Base-by-base conservation (phyloP, 1,139 yeast species). In the Magnusiomyces suaveolens region DNA sequence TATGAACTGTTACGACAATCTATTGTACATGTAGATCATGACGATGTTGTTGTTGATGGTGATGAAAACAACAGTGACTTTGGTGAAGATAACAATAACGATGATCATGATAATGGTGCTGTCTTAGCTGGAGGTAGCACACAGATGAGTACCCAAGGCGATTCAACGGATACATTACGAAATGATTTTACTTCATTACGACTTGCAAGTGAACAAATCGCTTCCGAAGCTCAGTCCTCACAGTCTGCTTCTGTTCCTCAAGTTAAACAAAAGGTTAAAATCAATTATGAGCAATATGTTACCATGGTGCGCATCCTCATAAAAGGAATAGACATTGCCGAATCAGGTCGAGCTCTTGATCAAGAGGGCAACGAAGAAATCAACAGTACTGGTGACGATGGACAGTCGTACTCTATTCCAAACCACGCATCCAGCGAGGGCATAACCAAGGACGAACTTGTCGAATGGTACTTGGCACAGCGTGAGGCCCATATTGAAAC, bases 11-110 rank as follows among this genome's bases (percentile, higher is more conserved):
- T 92, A 63, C 82, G 95, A 65, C 96, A 88, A 70, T 87, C 96
- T 48, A 90, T 92, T 59, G 88, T 92, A 61, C 82, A 95, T 61
- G 97, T 92, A 49, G 97, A 92, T 66, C 86, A 86, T 71, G 98
- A 92, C 62, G 98, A 92, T 68, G 79, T 94, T 46, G 95, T 87
- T 57, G 76, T 92, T 53, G 95, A 83, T 14, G 77, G 72, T 20
- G 64, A 57, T 14, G 63, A 59, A 2, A 62, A 58, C 18, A 63
- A 56, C 12, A 62, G 58, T 2, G 62, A 57, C 26, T n/a, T n/a
- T n/a, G n/a, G n/a, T n/a, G n/a, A n/a, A n/a, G n/a, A n/a, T n/a
- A n/a, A n/a, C n/a, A n/a, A n/a, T n/a, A 53, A 52, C 23, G 38
- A 12, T 12, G 46, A 18, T 3, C 18, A 3, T 10, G 20, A 26